A percentile compares a stretch with the other conserved stretches of the same genome.
Evolutionary conservation across 2,329 filamentous ascomycete species (phyloP).

Genomic region (Westerdykella aurantiaca): DNA sequence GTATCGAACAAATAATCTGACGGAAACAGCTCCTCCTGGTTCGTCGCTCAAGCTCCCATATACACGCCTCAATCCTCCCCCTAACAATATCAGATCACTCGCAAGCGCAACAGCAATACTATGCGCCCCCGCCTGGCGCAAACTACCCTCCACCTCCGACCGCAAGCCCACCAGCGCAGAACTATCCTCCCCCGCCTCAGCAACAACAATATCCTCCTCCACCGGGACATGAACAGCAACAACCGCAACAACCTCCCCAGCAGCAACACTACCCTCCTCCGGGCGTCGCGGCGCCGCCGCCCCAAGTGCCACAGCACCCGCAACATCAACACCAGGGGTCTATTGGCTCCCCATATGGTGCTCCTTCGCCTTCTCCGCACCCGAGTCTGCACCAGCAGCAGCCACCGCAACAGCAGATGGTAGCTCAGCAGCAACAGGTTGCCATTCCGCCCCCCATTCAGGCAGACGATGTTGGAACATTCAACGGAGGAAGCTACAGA

Average conservation of each 20-base stretch:
- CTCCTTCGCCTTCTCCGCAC: constrained; percentile 32
- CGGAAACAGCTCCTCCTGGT: constrained; percentile 27
- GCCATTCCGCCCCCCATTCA: constrained; percentile 55
- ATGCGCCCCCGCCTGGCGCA: constrained; percentile 33
- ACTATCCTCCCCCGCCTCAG: constrained; percentile 31
- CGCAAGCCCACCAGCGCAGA: constrained; percentile 23
- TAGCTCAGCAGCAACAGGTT: constrained; percentile 47
- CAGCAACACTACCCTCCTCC: constrained; percentile 27
- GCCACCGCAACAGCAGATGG: constrained; percentile 24
- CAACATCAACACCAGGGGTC: constrained; percentile 16
- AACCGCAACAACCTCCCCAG: constrained; percentile 4
- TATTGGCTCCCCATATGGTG: constrained; percentile 19
- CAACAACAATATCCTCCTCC: constrained; percentile 33
- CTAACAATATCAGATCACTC: constrained; percentile 15
- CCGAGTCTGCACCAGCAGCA: constrained; percentile 30
- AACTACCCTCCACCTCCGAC: constrained; percentile 34
- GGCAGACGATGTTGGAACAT: constrained; percentile 85
- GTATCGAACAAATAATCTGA: constrained; percentile 12
- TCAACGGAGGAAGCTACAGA: constrained; percentile 91
- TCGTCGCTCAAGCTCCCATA: constrained; percentile 2
- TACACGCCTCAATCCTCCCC: constrained; percentile 4
- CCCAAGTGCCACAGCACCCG: constrained; percentile 9
- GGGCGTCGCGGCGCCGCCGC: constrained; percentile 17
- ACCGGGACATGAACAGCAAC: constrained; percentile 11
- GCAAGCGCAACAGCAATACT: constrained; percentile 34